These are phyloP conservation scores for Triticum timopheevii DNA, from an alignment of 176 grass and related monocot species.

Conservation along the genomic window DNA sequence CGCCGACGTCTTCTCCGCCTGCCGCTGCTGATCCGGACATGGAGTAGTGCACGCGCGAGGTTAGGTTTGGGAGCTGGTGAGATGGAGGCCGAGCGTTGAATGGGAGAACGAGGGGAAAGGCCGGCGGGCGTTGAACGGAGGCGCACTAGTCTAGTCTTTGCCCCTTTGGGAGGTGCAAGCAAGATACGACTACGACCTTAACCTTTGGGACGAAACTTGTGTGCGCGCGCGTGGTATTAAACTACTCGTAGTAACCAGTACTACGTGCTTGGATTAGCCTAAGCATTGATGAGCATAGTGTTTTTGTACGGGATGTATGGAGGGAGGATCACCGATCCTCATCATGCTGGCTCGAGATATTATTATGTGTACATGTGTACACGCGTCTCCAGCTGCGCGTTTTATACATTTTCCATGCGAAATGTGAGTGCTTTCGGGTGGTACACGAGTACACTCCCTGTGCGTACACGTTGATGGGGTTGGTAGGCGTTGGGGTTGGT, in stretches of 20 bases:
- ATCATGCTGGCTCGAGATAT: no score
- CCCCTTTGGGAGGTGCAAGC: no score
- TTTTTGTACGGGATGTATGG: no score
- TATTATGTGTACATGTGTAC: not conserved
- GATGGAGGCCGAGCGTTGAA: not conserved
- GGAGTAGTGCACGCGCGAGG: not conserved
- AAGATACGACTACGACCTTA: no score
- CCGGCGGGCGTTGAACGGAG: no score
- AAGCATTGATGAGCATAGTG: not conserved
- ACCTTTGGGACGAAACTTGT: not conserved
- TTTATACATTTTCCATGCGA: not conserved
- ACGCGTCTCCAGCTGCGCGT: not conserved
- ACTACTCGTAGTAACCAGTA: no score
- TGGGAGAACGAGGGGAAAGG: not conserved
- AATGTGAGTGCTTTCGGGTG: not conserved
- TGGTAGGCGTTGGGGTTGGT: not conserved
- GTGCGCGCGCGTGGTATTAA: not conserved
- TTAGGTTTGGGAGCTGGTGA: not conserved
- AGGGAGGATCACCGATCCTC: no score
- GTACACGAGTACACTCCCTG: not conserved
- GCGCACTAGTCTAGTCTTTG: not conserved
- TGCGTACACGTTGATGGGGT: not conserved
- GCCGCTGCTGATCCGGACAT: not conserved
- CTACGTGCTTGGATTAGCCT: not conserved
- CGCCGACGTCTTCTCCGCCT: not conserved